Percentiles rank a stretch among this genome's conserved stretches.
phyloP scores from a whole-genome alignment of 805 yeast species.

The Alloascoidea hylecoeti region DNA sequence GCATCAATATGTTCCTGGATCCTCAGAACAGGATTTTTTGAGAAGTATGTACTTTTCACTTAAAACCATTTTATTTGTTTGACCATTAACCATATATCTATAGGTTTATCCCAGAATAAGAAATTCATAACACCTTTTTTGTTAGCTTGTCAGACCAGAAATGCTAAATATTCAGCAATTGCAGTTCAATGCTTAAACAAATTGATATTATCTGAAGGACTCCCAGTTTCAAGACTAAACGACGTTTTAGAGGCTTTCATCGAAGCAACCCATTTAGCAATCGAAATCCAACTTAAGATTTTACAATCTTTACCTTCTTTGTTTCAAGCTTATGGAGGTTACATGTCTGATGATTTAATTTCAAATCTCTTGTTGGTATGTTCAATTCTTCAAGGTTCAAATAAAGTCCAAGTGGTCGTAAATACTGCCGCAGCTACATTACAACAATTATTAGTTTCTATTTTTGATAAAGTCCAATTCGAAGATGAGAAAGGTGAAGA shows the following conservation, averaged over 20 bases:
- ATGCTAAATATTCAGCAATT: slow-evolving; percentile 56
- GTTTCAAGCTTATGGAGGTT: slow-evolving; percentile 44
- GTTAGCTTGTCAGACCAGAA: slow-evolving; percentile 58
- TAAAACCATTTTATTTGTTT: neutral
- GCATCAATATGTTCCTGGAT: slow-evolving; percentile 18
- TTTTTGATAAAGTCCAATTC: slow-evolving; percentile 51
- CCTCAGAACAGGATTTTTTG: slow-evolving; percentile 11
- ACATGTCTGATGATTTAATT: slow-evolving; percentile 40
- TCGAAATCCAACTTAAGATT: slow-evolving; percentile 76
- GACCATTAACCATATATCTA: slow-evolving; percentile 1
- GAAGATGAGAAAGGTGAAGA: slow-evolving; percentile 18
- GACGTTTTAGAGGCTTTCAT: slow-evolving; percentile 51
- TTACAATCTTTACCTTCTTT: slow-evolving; percentile 72
- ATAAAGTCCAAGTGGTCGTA: slow-evolving; percentile 60
- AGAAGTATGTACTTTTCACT: slow-evolving; percentile 8
- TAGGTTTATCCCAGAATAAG: slow-evolving; percentile 26
- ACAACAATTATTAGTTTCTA: slow-evolving; percentile 67
- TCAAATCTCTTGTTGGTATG: slow-evolving; percentile 53
- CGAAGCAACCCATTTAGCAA: slow-evolving; percentile 62
- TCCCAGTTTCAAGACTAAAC: slow-evolving; percentile 35
- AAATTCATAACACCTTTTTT: slow-evolving; percentile 57
- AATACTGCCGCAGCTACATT: slow-evolving; percentile 91
- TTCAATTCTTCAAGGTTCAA: slow-evolving; percentile 53
- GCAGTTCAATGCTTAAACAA: slow-evolving; percentile 62
- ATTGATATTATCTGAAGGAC: slow-evolving; percentile 35